Conservation (phyloP, 2,329 filamentous ascomycete species). For the Sporothrix curviconia region DNA sequence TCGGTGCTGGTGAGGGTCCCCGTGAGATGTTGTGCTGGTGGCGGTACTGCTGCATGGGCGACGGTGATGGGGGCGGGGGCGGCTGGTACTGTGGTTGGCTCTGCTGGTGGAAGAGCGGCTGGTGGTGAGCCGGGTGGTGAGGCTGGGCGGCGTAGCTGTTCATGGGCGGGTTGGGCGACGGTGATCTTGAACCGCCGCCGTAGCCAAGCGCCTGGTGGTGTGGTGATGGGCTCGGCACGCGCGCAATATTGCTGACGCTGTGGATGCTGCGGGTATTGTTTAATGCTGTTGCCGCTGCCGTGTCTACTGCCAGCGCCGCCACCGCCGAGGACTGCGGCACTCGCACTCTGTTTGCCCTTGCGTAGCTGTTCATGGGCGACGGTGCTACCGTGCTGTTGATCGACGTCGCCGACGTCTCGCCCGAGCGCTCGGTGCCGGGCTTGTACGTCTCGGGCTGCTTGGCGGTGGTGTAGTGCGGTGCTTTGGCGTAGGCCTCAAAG, state of each 20-base stretch:
- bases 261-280: slow-evolving; percentile 3
- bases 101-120: slow-evolving; percentile 13
- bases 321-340: too few species aligned
- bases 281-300: slow-evolving; percentile 17
- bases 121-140: slow-evolving; percentile 10
- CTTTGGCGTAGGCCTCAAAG: slow-evolving; percentile 61
- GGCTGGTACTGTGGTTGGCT: slow-evolving; percentile 14
- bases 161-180: slow-evolving; percentile 18
- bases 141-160: background rate
- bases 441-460: slow-evolving; percentile 54
- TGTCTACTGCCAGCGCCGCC: slow-evolving; percentile 10
- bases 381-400: slow-evolving; percentile 24
- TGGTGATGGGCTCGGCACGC: slow-evolving; percentile 10
- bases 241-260: background rate
- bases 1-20: slow-evolving; percentile 16
- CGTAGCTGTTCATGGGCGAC: slow-evolving; percentile 21
- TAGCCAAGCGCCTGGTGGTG: slow-evolving; percentile 18
- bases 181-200: slow-evolving; percentile 25
- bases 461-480: slow-evolving; percentile 58
- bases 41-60: slow-evolving; percentile 10
- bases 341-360: slow-evolving; percentile 19
- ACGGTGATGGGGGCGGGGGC: background rate
- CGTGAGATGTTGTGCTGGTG: slow-evolving; percentile 17
- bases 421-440: slow-evolving; percentile 34
- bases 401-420: slow-evolving; percentile 38